phyloP scores from a whole-genome alignment of 176 grass and related monocot species.

The Chrysopogon serrulatus region DNA sequence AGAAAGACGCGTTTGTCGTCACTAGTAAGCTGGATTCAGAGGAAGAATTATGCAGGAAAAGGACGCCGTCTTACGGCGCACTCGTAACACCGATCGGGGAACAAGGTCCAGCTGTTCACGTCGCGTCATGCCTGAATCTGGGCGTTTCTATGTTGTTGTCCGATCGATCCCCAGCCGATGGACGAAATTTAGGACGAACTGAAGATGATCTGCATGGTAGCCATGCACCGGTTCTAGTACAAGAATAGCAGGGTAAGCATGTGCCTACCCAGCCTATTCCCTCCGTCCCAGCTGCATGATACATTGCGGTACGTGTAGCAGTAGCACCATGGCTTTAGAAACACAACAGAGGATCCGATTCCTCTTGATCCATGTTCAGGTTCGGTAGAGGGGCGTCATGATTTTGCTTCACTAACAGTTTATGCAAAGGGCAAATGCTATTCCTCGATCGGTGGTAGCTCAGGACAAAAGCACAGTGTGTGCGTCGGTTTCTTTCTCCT shows the following conservation, averaged over 20 bases:
- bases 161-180: background rate
- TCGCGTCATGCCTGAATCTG: slow-evolving; percentile 2
- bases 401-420: background rate
- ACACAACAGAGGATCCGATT: slow-evolving; percentile 7
- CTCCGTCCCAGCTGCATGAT: background rate
- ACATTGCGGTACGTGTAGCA: background rate
- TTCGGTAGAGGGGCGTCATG: background rate
- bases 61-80: background rate
- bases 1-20: background rate
- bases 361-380: background rate
- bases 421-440: background rate
- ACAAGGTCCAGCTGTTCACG: background rate
- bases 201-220: background rate
- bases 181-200: background rate
- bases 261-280: too few relatives aligned
- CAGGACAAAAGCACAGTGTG: background rate
- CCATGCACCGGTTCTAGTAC: background rate
- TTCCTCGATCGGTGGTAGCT: background rate
- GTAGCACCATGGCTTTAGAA: background rate
- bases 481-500: background rate
- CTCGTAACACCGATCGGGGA: background rate
- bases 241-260: background rate
- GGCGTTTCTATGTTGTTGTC: background rate
- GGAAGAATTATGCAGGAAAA: background rate
- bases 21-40: background rate